Evolutionary conservation across 208 protist genomes (phyloP), one percentile per base, ranked within the genome.

Genomic region (Trypanosoma cruzi): DNA sequence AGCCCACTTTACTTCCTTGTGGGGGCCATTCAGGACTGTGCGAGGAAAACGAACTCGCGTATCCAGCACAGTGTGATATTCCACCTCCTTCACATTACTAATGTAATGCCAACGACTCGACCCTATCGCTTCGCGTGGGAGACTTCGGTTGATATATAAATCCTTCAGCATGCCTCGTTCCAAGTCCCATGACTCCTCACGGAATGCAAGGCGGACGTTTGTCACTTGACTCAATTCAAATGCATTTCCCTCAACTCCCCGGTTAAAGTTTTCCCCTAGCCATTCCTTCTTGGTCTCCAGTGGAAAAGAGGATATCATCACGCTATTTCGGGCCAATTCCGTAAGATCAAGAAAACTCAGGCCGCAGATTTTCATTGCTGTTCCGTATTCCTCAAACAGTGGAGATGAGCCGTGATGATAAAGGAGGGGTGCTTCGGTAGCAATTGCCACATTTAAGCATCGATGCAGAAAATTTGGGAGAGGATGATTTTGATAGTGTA

Each of bases 391-490:
- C 70, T 97, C 89, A 29, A 91, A 56, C 11, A 96, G 71, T 13
- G 93, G 77, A 62, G 75, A 84, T 4, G 74, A 76, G 73, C 84
- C 92, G 73, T 96, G 88, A 67, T 98, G 95, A 78, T 88, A 95
- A 29, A 90, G 82, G 68, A 97, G 73, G 58, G 98, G 98, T 49
- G 98, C 96, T 65, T 99, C 98, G 1, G 98, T 99, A 0, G 96
- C 91, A 32, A 99, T 90, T 4, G 97, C 89, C 34, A 99, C 94
- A 71, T 98, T 97, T 46, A 99, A 79, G 61, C 98, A 98, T 42
- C 89, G 83, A 57, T 95, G 82, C 75, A 99, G 90, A 80, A 98
- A 98, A 31, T 92, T 89, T 14, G 86, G 91, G 63, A 99, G 96
- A 20, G 98, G 98, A 68, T 98, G 94, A 58, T 97, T 77, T 60